Percentiles rank a stretch among this genome's conserved stretches.
phyloP scores from a whole-genome alignment of 257 asterid genomes.

The Euphrasia confusa region DNA sequence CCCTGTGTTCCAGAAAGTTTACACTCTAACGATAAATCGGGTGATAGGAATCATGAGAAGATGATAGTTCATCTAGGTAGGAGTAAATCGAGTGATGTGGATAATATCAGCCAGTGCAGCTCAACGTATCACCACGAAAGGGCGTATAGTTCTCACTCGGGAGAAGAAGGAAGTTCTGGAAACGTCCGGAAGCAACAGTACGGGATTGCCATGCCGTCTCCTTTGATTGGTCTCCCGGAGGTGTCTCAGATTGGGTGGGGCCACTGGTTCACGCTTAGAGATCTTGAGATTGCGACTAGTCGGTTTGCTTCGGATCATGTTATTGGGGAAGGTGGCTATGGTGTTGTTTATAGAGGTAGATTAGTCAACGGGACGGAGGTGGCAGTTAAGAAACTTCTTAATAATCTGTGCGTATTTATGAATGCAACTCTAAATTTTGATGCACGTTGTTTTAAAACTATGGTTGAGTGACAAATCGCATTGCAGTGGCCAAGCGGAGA shows the following conservation, averaged over 20 bases:
- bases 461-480: constrained; percentile 19
- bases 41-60: constrained; percentile 62
- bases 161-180: constrained; percentile 89
- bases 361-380: constrained; percentile 84
- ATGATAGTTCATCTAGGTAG: constrained; percentile 66
- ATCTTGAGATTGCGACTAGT: constrained; percentile 76
- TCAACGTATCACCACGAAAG: constrained; percentile 66
- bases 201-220: constrained; percentile 72
- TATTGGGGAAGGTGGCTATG: constrained; percentile 96
- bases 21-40: constrained; percentile 49
- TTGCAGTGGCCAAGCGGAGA: constrained; percentile 94
- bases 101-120: constrained; percentile 75
- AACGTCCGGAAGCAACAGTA: constrained; percentile 48
- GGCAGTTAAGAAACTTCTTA: constrained; percentile 90
- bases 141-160: constrained; percentile 75
- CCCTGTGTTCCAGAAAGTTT: constrained; percentile 46
- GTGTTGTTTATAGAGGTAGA: constrained; percentile 78
- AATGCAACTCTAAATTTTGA: not conserved
- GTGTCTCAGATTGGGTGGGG: constrained; percentile 98
- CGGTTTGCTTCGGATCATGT: constrained; percentile 66
- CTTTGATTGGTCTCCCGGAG: constrained; percentile 86
- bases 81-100: constrained; percentile 78
- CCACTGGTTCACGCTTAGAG: constrained; percentile 97
- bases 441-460: not conserved
- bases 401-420: constrained; percentile 63